These are phyloP conservation scores for Yamadazyma conglobata DNA, from an alignment of 1,139 yeast genomes.

Conservation along the genomic window DNA sequence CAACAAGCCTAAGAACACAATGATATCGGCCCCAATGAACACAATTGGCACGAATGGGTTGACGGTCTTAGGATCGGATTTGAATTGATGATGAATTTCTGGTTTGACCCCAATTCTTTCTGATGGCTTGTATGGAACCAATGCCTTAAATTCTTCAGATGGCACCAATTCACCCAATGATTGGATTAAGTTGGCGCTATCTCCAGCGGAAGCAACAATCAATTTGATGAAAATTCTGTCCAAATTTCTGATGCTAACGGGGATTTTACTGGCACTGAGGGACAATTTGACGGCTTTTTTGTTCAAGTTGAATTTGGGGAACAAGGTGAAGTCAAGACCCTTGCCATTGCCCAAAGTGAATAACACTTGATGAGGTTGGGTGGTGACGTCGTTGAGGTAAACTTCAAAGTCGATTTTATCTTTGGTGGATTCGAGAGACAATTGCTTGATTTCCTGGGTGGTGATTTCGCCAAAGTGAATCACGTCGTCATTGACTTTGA, in stretches of 20 bases:
- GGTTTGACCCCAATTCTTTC: conserved; percentile 49
- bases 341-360: conserved; percentile 25
- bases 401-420: conserved; percentile 32
- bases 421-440: conserved; percentile 29
- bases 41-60: conserved; percentile 51
- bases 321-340: conserved; percentile 23
- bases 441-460: conserved; percentile 33
- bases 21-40: conserved; percentile 46
- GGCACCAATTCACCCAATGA: conserved; percentile 35
- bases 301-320: conserved; percentile 21
- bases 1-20: conserved; percentile 41
- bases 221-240: conserved; percentile 29
- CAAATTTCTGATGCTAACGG: conserved; percentile 36
- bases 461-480: conserved; percentile 35
- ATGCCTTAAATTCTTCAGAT: conserved; percentile 23
- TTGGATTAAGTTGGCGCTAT: conserved; percentile 22
- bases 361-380: conserved; percentile 28
- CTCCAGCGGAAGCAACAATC: conserved; percentile 28
- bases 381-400: conserved; percentile 23
- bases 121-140: conserved; percentile 27
- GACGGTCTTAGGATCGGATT: conserved; percentile 52
- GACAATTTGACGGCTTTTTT: conserved; percentile 21
- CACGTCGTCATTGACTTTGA: conserved; percentile 23
- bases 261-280: conserved; percentile 32
- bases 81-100: conserved; percentile 71